These are phyloP conservation scores for Lasiodiplodia citricola DNA, from an alignment of 2,329 filamentous ascomycete species.

Conservation along the genomic window DNA sequence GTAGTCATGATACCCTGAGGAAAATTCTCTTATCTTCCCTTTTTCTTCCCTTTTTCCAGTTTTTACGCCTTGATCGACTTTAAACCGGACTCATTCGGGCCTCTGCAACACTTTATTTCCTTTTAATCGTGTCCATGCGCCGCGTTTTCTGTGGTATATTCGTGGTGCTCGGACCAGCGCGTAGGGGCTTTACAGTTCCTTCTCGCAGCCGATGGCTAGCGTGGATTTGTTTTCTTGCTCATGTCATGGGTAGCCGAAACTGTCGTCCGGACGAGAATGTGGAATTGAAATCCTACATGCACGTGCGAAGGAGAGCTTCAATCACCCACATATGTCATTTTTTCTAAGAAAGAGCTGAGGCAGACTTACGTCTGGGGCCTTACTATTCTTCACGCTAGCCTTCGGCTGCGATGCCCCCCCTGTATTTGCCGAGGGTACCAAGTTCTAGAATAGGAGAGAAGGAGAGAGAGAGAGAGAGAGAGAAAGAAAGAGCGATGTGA, in stretches of 20 bases:
- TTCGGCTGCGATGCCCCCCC: no score
- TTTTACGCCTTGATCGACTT: background rate
- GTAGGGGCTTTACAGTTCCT: background rate
- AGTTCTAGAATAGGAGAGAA: background rate
- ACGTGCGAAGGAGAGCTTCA: no score
- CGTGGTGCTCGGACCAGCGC: background rate
- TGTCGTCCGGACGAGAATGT: no score
- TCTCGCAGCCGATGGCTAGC: no score
- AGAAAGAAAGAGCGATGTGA: background rate
- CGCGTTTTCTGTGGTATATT: background rate
- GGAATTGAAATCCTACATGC: no score
- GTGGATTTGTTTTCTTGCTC: no score
- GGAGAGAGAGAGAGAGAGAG: no score
- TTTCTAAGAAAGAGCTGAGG: no score
- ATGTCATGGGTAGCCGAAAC: no score
- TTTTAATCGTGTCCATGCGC: background rate
- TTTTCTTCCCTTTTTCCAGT: background rate
- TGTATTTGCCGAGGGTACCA: background rate
- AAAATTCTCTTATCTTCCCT: conserved; percentile 6
- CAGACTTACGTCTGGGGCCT: no score
- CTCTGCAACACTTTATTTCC: background rate
- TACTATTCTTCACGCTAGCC: no score
- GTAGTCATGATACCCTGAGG: conserved; percentile 25
- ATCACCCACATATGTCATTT: no score
- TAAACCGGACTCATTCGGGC: background rate